A percentile compares a stretch with the other conserved stretches of the same genome.
Conservation (phyloP, 495 filamentous ascomycete species). For the Cercophora scortea region DNA sequence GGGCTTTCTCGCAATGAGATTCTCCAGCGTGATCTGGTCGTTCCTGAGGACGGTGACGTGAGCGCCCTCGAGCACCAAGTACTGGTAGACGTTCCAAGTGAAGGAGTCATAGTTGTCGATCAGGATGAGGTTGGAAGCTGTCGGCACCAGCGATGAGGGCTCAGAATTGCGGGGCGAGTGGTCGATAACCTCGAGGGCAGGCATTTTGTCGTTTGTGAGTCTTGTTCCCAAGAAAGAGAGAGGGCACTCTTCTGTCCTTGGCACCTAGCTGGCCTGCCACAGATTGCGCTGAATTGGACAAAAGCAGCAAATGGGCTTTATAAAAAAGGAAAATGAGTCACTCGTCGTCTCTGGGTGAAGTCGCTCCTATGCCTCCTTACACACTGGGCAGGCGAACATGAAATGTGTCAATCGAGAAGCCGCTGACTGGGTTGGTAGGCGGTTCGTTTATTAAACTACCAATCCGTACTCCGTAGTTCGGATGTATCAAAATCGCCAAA, state of each 20-base stretch:
- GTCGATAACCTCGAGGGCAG: conserved; percentile 58
- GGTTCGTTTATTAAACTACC: neutral
- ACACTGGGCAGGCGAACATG: no score
- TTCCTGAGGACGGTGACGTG: conserved; percentile 84
- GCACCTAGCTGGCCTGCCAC: no score
- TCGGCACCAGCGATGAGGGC: conserved; percentile 56
- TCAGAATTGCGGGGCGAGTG: conserved; percentile 78
- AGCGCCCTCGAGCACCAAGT: conserved; percentile 88
- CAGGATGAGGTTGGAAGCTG: conserved; percentile 82
- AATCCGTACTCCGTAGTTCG: no score
- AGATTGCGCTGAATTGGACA: no score
- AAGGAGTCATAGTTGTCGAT: conserved; percentile 99
- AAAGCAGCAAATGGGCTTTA: neutral
- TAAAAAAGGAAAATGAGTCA: conserved; percentile 6
- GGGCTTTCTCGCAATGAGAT: conserved; percentile 72
- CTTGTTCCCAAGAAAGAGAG: no score
- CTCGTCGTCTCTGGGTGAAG: neutral
- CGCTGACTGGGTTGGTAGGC: no score
- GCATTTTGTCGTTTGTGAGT: conserved; percentile 25
- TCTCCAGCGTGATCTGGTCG: conserved; percentile 78
- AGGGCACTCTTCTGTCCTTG: no score
- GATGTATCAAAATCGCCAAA: neutral
- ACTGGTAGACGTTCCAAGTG: conserved; percentile 98
- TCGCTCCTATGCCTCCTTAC: no score
- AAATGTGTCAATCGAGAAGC: no score